Conservation (phyloP, 1,139 yeast genomes). For the Eremothecium cymbalariae region DNA sequence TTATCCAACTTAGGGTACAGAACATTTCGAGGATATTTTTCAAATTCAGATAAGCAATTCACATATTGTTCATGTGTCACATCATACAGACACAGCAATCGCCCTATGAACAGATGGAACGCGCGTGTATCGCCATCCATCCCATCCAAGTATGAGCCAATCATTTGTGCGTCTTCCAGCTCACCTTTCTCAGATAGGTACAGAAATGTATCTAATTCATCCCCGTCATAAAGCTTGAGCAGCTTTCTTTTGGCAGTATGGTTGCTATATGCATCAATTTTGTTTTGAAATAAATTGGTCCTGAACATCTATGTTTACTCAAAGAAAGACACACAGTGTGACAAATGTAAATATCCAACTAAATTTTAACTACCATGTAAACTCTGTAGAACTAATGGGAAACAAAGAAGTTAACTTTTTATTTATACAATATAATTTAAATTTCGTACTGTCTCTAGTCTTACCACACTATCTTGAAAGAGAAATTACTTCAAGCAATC, state of each 20-base stretch:
- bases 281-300: slow-evolving; percentile 1
- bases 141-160: background rate
- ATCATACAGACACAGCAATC: background rate
- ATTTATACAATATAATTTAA: too few relatives aligned
- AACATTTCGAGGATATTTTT: background rate
- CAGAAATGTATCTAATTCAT: background rate
- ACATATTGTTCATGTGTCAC: background rate
- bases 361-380: too few relatives aligned
- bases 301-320: too few relatives aligned
- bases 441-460: too few relatives aligned
- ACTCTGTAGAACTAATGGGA: too few relatives aligned
- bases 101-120: slow-evolving; percentile 1
- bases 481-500: too few relatives aligned
- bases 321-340: too few relatives aligned
- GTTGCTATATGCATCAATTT: slow-evolving; percentile 2
- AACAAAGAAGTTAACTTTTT: too few relatives aligned
- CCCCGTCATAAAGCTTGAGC: background rate
- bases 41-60: background rate
- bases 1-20: background rate
- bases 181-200: slow-evolving; percentile 2
- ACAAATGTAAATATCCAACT: too few relatives aligned
- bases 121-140: background rate
- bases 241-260: slow-evolving; percentile 1
- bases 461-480: too few relatives aligned
- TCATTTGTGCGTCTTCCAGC: background rate